These are phyloP conservation scores for Antitrichia curtipendula DNA, from an alignment of 225 moss, liverwort and hornwort genomes.

Conservation along the genomic window DNA sequence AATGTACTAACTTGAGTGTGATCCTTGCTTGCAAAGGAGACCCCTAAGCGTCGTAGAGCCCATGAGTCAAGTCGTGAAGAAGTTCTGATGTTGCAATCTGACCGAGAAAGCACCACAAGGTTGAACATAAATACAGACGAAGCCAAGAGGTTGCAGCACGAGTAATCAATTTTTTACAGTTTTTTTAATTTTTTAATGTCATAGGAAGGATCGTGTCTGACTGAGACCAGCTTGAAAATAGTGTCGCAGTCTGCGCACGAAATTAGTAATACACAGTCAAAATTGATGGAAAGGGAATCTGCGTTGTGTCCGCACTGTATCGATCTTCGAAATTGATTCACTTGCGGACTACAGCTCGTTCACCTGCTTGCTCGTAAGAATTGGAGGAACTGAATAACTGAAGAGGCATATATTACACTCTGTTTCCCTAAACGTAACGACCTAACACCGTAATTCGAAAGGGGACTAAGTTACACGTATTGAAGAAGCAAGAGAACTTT, in stretches of 20 bases:
- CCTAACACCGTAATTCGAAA: background rate
- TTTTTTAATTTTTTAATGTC: background rate
- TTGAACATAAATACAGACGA: background rate
- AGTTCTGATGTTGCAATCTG: background rate
- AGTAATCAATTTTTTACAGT: background rate
- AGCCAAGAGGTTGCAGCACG: background rate
- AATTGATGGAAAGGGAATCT: background rate
- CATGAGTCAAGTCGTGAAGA: background rate
- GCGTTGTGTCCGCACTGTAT: background rate
- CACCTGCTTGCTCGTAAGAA: background rate
- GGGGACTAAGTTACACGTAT: background rate
- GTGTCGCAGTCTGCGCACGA: background rate
- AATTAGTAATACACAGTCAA: background rate
- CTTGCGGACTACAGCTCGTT: background rate
- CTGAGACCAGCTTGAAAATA: background rate
- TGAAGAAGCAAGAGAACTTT: background rate
- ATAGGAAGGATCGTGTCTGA: background rate
- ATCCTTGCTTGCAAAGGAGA: background rate
- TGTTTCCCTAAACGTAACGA: background rate
- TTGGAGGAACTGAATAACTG: background rate
- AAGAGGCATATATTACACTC: constrained; percentile 8
- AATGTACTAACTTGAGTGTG: background rate
- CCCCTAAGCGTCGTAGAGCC: background rate
- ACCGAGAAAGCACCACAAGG: background rate
- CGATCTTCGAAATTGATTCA: background rate